Percentiles rank a stretch among this genome's conserved stretches.
phyloP scores from a whole-genome alignment of 2,329 filamentous ascomycete species.

The Colletotrichum eremochloae region DNA sequence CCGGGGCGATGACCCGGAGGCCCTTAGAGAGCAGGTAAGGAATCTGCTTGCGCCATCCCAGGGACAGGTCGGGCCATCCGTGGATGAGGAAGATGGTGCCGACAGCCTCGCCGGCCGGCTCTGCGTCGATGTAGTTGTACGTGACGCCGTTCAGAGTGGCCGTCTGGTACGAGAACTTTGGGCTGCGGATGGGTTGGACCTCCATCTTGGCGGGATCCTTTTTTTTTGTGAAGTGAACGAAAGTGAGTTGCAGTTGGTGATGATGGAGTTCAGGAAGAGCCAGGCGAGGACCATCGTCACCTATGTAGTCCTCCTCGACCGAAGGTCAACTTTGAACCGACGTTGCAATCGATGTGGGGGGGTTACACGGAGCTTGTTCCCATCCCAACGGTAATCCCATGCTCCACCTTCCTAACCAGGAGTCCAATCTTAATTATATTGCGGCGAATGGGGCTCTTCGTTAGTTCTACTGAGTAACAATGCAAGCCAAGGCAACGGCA shows the following conservation, averaged over 20 bases:
- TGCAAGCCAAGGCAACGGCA: not conserved
- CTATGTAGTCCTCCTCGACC: not conserved
- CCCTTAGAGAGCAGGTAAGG: constrained; percentile 75
- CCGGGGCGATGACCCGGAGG: constrained; percentile 79
- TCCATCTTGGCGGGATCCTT: not conserved
- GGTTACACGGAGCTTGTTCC: not conserved
- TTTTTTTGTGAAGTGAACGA: not conserved
- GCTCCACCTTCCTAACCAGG: not conserved
- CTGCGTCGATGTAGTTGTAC: constrained; percentile 71
- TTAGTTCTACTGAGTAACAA: no score
- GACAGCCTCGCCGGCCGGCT: constrained; percentile 53
- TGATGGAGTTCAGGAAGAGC: not conserved
- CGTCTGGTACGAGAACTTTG: constrained; percentile 22
- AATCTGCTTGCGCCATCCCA: constrained; percentile 86
- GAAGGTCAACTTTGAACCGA: not conserved
- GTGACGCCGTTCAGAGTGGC: constrained; percentile 60
- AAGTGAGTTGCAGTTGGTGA: not conserved
- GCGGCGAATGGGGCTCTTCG: not conserved
- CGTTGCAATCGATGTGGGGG: constrained; percentile 3
- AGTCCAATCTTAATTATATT: not conserved
- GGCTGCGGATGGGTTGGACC: not conserved
- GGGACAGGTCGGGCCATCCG: constrained; percentile 80
- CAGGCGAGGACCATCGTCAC: constrained; percentile 36
- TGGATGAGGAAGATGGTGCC: constrained; percentile 65
- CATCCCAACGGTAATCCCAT: not conserved